Evolutionary conservation across 495 filamentous ascomycete genomes (phyloP), one percentile per base, ranked within the genome.

Genomic region (Talaromyces trachyspermus): DNA sequence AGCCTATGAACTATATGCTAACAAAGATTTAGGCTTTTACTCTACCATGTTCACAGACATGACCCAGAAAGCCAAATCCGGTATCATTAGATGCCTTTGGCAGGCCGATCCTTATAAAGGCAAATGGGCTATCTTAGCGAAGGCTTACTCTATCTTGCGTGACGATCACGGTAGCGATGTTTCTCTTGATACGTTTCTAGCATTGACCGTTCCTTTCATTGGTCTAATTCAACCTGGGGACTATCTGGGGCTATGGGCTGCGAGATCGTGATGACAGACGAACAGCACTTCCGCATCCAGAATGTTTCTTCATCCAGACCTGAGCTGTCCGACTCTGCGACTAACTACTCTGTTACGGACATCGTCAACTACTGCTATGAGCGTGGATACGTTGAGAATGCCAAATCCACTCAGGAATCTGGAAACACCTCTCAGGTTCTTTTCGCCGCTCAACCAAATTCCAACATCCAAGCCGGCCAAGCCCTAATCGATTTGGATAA

Each of bases 81-180:
- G 50, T 10, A 48, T 64, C 25, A 53, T 77, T 23, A 61, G 49
- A n/a, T 18, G 41, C 7, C 53, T 76, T 38, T 79, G 75, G 74
- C 46, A 62, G 30, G 40, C 54, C 2, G 71, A 77, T 33, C 57
- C 55, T 8, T 66, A 64, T 50, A 71, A 76, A 41, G 54, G 60
- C 5, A 66, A 72, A 43, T 78, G 75, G 75, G 54, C 54, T 24
- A 57, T 78, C 23, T 43, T 76, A 23, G 72, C 72, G 8, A 66
- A 66, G 52, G 63, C 70, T 11, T 77, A 71, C 54, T 72, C 74
- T 27, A 50, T 54, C n/a, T 61, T 78, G 38, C 74, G 75, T 27
- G 72, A 77, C 47, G 40, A 65, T 26, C 68, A 68, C 44, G 64
- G 63, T 39, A 39, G 56, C 5, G 53, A 61, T 24, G 63, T 62